A percentile compares a stretch with the other conserved stretches of the same genome.
Evolutionary conservation across 202 grass and related monocot genomes (phyloP).

Genomic region (Digitaria exilis): DNA sequence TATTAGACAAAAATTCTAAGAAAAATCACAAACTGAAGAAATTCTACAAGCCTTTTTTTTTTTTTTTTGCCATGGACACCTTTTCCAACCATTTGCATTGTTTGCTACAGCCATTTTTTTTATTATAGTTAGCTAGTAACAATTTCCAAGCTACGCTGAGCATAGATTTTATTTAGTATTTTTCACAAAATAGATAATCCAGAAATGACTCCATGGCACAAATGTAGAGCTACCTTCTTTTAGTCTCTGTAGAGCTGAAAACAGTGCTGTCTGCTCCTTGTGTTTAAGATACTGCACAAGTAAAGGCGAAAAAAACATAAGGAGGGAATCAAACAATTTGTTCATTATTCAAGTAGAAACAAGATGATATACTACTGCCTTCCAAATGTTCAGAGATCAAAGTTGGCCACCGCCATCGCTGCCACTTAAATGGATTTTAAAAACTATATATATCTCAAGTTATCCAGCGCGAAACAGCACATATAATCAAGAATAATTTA

Average conservation of each 20-base stretch:
- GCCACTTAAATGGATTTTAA: neutral
- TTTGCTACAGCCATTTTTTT: conserved; percentile 8
- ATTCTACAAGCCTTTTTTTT: neutral
- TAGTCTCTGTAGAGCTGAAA: conserved; percentile 69
- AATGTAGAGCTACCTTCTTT: conserved; percentile 71
- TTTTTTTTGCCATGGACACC: neutral
- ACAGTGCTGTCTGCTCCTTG: conserved; percentile 57
- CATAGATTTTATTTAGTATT: conserved; percentile 3
- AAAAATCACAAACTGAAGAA: neutral
- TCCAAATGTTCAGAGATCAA: neutral
- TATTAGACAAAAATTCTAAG: conserved; percentile 33
- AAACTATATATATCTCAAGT: conserved; percentile 13
- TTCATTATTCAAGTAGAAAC: neutral
- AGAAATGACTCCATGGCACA: neutral
- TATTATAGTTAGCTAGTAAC: neutral
- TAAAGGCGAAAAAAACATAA: conserved; percentile 21
- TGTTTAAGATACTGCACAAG: conserved; percentile 50
- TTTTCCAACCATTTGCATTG: neutral
- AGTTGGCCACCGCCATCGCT: neutral
- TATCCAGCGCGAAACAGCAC: neutral
- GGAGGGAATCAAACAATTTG: neutral
- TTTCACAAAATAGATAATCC: neutral
- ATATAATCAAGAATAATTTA: conserved; percentile 6
- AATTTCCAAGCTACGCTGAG: neutral
- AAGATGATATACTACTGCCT: conserved; percentile 6